phyloP scores from a whole-genome alignment of 2,329 filamentous ascomycete species.

The Colletotrichum falcatum region DNA sequence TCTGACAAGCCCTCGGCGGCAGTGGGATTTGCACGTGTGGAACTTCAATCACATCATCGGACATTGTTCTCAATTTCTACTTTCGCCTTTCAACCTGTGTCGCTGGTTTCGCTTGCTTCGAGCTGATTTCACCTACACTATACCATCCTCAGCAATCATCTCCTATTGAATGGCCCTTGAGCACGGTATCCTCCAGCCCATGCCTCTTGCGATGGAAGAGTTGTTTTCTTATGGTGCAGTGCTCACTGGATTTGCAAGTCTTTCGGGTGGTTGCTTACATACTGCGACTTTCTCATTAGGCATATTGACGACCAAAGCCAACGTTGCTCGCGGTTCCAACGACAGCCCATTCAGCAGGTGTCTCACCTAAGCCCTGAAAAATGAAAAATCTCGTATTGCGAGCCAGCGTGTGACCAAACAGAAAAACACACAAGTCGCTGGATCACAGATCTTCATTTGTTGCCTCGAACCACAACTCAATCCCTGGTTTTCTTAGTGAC shows the following conservation, averaged over 20 bases:
- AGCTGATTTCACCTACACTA: background rate
- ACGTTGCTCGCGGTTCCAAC: background rate
- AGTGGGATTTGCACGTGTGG: constrained; percentile 18
- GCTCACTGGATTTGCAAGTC: background rate
- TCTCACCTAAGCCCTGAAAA: background rate
- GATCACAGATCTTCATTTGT: background rate
- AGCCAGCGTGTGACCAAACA: background rate
- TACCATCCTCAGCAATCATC: background rate
- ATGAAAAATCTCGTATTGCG: background rate
- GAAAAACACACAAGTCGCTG: background rate
- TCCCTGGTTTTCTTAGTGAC: background rate
- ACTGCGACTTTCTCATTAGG: background rate
- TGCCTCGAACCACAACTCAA: background rate
- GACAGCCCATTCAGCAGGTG: background rate
- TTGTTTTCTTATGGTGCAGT: background rate
- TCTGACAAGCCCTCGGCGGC: background rate
- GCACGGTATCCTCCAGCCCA: background rate
- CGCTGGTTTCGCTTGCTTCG: background rate
- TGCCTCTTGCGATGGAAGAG: background rate
- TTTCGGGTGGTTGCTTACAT: background rate
- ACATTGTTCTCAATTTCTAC: background rate
- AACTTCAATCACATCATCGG: constrained; percentile 21
- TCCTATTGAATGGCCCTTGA: background rate
- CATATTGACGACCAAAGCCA: background rate
- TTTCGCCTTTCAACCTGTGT: background rate